A percentile compares a stretch with the other conserved stretches of the same genome.
These are phyloP conservation scores for Amylostereum areolatum DNA, from an alignment of 1,284 basidiomycete species.

Conservation along the genomic window DNA sequence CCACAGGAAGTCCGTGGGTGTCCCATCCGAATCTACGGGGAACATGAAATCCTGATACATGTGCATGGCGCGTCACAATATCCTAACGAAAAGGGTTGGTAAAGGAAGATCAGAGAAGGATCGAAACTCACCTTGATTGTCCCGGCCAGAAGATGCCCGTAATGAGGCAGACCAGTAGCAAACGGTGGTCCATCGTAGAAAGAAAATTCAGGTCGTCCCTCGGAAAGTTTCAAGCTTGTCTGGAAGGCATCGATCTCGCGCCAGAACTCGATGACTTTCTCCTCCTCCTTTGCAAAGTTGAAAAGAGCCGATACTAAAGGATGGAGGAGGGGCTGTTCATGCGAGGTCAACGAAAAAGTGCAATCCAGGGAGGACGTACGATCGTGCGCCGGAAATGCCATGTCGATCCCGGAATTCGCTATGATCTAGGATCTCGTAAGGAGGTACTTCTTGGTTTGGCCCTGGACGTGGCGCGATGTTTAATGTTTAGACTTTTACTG, in stretches of 20 bases:
- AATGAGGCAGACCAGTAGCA: constrained; percentile 95
- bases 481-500: too few relatives aligned
- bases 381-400: constrained; percentile 71
- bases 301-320: constrained; percentile 65
- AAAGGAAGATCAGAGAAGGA: constrained; percentile 1
- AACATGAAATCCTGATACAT: constrained; percentile 92
- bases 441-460: too few relatives aligned
- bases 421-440: too few relatives aligned
- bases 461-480: too few relatives aligned
- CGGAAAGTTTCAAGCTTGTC: constrained; percentile 88
- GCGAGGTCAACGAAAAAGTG: constrained; percentile 2
- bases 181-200: constrained; percentile 99
- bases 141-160: constrained; percentile 86
- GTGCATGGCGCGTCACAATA: constrained; percentile 93
- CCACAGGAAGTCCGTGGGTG: constrained; percentile 97
- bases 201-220: constrained; percentile 84
- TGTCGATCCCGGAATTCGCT: too few relatives aligned
- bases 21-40: constrained; percentile 98
- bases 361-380: constrained; percentile 44
- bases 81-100: constrained; percentile 47
- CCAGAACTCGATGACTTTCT: constrained; percentile 92
- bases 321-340: constrained; percentile 1
- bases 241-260: constrained; percentile 96
- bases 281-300: constrained; percentile 89
- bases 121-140: constrained; percentile 82